These are phyloP conservation scores for Suhomyces taliae DNA, from an alignment of 1,139 yeast species.

Conservation along the genomic window DNA sequence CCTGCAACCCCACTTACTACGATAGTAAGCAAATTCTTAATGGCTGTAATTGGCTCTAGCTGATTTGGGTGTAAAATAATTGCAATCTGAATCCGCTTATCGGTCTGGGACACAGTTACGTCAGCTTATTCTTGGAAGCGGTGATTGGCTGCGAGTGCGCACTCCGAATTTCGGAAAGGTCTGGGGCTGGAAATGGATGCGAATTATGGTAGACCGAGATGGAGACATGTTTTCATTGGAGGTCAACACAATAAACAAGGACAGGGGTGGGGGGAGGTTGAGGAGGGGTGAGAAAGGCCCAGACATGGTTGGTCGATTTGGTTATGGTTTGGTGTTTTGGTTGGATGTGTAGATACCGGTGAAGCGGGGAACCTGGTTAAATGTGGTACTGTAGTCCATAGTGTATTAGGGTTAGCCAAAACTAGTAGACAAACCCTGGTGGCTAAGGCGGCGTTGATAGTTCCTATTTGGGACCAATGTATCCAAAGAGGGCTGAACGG, in stretches of 20 bases:
- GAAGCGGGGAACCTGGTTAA: no score
- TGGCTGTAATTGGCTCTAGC: slow-evolving; percentile 8
- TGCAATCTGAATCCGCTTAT: slow-evolving; percentile 14
- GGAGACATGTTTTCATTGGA: slow-evolving; percentile 16
- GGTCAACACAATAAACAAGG: background rate
- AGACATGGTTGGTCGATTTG: background rate
- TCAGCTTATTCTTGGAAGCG: slow-evolving; percentile 9
- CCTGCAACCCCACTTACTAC: background rate
- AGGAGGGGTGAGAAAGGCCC: background rate
- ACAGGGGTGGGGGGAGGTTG: background rate
- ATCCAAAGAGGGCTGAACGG: no score
- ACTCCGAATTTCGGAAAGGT: slow-evolving; percentile 13
- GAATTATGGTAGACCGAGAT: background rate
- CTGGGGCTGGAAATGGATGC: background rate
- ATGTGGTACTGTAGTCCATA: no score
- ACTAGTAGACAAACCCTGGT: no score
- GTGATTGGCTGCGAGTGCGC: slow-evolving; percentile 13
- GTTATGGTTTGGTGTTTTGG: no score
- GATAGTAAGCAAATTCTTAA: background rate
- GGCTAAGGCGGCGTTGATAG: no score
- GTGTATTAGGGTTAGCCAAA: no score
- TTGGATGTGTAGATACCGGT: no score
- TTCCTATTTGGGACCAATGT: no score
- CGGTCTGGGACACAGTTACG: slow-evolving; percentile 11
- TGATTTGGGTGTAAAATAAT: slow-evolving; percentile 6